Base-by-base conservation (phyloP, 2,329 filamentous ascomycete species). In the Shiraia sp. region DNA sequence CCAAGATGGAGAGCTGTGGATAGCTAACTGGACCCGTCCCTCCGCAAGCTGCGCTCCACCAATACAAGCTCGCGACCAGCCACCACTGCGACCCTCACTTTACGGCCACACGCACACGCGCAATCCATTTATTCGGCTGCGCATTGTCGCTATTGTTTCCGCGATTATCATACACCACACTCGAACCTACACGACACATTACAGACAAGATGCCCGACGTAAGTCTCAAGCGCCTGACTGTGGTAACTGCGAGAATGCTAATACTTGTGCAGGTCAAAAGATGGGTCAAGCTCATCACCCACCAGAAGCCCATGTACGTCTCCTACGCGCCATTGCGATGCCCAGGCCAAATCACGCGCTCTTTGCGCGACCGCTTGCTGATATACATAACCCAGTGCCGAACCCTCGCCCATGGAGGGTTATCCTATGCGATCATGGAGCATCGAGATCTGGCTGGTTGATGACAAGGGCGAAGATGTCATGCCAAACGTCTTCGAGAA, bases 351-450 rank as follows among this genome's bases (percentile, higher is more conserved):
- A 32, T 15, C 37, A 45, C 44, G 42, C 53, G 45, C 51, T 35
- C 12, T 38, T 16, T n/a, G 15, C n/a, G n/a, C 26, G 16, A 26
- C n/a, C 40, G 39, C n/a, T 32, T 41, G 38, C 47, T 59, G 47
- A 61, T 38, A 10, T 14, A 19, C 16, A 14, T 15, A 10, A 7
- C 17, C 43, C 65, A 90, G 87, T 65, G 82, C 89, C 63, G 90
- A 91, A 68, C 84, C 88, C 14, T 87, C 88, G 10, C 87, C 86
- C 27, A 80, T 90, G 53, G 88, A 91, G 59, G 90, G 90, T 3
- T 96, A 91, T 63, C 93, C 93, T 9, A 91, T 96, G 82, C 86
- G 93, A 69, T 79, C 83, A 72, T 99, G 93, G 93, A 90, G 82
- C 55, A 88, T 97, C 67, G 85, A 87, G 72, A 78, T 99, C 57